These are phyloP conservation scores for Lodderomyces parapsilosis DNA, from an alignment of 1,139 yeast species.

Conservation along the genomic window DNA sequence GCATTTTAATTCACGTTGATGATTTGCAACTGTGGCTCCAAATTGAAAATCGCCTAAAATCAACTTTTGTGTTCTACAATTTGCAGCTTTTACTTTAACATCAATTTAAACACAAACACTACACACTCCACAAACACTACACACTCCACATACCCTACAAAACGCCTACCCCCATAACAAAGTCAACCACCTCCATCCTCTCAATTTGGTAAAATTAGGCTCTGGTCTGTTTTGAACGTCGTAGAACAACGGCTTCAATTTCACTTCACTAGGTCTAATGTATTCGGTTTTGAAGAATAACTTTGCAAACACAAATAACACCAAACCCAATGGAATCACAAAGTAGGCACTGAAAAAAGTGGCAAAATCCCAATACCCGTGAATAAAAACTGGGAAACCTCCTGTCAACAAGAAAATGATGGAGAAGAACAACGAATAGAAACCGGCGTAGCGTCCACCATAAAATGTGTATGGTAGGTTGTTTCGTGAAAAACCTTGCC, in stretches of 20 bases:
- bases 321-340: slow-evolving; percentile 29
- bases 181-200: slow-evolving; percentile 24
- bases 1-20: neutral
- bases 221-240: slow-evolving; percentile 39
- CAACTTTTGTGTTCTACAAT: neutral
- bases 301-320: slow-evolving; percentile 29
- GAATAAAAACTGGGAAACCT: slow-evolving; percentile 37
- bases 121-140: too few relatives aligned
- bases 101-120: neutral
- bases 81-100: neutral
- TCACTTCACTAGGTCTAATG: slow-evolving; percentile 29
- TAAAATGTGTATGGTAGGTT: slow-evolving; percentile 30
- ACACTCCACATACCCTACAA: too few relatives aligned
- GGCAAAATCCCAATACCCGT: slow-evolving; percentile 32
- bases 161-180: slow-evolving; percentile 20
- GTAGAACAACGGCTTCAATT: slow-evolving; percentile 28
- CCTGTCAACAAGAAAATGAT: slow-evolving; percentile 35
- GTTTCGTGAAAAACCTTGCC: slow-evolving; percentile 35
- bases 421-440: slow-evolving; percentile 34
- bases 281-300: slow-evolving; percentile 24
- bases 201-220: slow-evolving; percentile 24
- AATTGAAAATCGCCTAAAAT: too few relatives aligned
- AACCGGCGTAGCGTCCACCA: slow-evolving; percentile 27
- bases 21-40: neutral
- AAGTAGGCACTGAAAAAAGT: slow-evolving; percentile 40